Percentiles rank a stretch among this genome's conserved stretches.
These are phyloP conservation scores for Elymus sibiricus DNA, from an alignment of 176 grass and related monocot genomes.

Conservation along the genomic window DNA sequence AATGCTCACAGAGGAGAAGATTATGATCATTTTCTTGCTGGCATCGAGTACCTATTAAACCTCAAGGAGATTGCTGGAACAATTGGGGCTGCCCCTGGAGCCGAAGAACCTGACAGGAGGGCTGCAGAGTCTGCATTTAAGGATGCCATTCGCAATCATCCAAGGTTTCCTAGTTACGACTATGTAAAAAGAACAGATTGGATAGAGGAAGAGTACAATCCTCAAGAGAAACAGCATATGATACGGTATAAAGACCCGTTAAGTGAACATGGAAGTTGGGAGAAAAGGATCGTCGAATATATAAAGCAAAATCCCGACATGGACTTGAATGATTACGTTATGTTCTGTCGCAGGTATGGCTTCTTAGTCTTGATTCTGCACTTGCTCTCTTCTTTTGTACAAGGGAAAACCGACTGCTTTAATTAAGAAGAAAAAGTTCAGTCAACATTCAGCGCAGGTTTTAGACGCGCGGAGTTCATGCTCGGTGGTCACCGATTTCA, in stretches of 20 bases:
- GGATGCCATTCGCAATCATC: not conserved
- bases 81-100: not conserved
- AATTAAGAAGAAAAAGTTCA: too few species aligned
- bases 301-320: too few species aligned
- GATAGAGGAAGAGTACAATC: not conserved
- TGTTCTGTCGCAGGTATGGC: too few species aligned
- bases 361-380: too few species aligned
- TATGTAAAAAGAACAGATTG: not conserved
- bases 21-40: not conserved
- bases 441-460: too few species aligned
- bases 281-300: too few species aligned
- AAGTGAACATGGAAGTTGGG: too few species aligned
- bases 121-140: not conserved
- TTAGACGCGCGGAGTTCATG: conserved; percentile 45
- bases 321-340: too few species aligned
- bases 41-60: not conserved
- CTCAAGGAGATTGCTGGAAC: not conserved
- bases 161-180: not conserved
- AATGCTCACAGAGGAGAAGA: not conserved
- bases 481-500: not conserved
- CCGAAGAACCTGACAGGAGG: not conserved
- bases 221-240: too few species aligned
- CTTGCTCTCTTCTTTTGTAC: too few species aligned
- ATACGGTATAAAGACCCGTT: too few species aligned
- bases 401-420: too few species aligned